These are phyloP conservation scores for Jatropha multifida DNA, from an alignment of 441 rosid genomes.

Conservation along the genomic window DNA sequence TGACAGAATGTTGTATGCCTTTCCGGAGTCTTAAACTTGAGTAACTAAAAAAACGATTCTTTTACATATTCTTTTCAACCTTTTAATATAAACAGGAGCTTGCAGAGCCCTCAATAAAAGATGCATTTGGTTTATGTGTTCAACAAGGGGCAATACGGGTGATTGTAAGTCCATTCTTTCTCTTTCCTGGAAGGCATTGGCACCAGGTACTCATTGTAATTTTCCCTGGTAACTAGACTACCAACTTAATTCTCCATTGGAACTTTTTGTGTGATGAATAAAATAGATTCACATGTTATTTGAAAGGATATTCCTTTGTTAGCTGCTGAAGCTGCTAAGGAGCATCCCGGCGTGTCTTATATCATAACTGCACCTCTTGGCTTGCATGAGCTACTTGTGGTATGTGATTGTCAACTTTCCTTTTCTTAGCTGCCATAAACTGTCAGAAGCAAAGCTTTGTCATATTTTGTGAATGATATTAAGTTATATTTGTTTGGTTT, in stretches of 20 bases:
- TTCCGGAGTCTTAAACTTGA: background rate
- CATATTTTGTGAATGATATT: background rate
- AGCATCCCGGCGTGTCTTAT: conserved; percentile 62
- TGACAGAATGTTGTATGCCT: background rate
- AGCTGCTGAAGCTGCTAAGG: conserved; percentile 91
- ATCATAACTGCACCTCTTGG: conserved; percentile 92
- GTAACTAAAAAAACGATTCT: background rate
- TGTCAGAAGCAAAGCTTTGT: background rate
- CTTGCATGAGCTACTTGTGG: conserved; percentile 79
- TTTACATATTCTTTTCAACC: conserved; percentile 3
- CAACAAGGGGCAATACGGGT: conserved; percentile 73
- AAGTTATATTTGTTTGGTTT: background rate
- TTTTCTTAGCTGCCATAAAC: background rate
- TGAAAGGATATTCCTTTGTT: conserved; percentile 79
- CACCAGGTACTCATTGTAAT: conserved; percentile 50
- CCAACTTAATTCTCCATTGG: background rate
- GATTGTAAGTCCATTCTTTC: conserved; percentile 86
- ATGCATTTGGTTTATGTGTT: conserved; percentile 75
- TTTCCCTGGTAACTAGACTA: background rate
- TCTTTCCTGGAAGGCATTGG: conserved; percentile 96
- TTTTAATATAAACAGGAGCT: conserved; percentile 53
- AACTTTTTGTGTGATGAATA: conserved; percentile 5
- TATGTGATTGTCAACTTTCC: conserved; percentile 29
- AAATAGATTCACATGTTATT: conserved; percentile 12
- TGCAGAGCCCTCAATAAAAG: conserved; percentile 83